Percentiles rank a stretch among this genome's conserved stretches.
Conservation (phyloP, 2,329 filamentous ascomycete genomes). For the Trichophaea hybrida region DNA sequence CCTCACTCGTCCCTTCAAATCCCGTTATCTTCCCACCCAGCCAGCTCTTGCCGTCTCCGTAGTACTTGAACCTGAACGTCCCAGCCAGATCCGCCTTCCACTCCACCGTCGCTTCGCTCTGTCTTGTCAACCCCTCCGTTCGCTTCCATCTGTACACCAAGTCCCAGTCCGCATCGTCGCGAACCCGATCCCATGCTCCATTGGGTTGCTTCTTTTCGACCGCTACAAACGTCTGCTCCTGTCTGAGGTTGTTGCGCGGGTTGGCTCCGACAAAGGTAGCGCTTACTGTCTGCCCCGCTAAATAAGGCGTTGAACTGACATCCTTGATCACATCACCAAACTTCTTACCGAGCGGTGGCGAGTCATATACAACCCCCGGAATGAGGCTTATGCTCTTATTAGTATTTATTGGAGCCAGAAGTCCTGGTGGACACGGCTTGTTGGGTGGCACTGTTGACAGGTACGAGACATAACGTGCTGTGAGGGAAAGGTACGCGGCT, state of each 20-base stretch:
- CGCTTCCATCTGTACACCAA: slow-evolving; percentile 68
- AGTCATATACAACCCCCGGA: slow-evolving; percentile 61
- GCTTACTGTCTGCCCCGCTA: slow-evolving; percentile 46
- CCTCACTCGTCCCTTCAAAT: slow-evolving; percentile 54
- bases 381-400: slow-evolving; percentile 67
- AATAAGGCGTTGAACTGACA: slow-evolving; percentile 39
- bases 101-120: slow-evolving; percentile 61
- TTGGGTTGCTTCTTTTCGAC: slow-evolving; percentile 48
- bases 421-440: slow-evolving; percentile 39
- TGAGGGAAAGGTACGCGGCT: slow-evolving; percentile 75
- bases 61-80: slow-evolving; percentile 67
- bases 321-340: slow-evolving; percentile 56
- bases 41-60: slow-evolving; percentile 62
- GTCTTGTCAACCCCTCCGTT: slow-evolving; percentile 52
- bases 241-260: slow-evolving; percentile 70
- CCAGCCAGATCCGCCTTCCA: slow-evolving; percentile 64
- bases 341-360: slow-evolving; percentile 45
- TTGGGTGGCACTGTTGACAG: slow-evolving; percentile 40
- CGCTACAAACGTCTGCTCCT: slow-evolving; percentile 62
- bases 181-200: slow-evolving; percentile 49
- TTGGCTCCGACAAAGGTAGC: slow-evolving; percentile 74
- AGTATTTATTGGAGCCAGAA: slow-evolving; percentile 62
- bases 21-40: slow-evolving; percentile 45
- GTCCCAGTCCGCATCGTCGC: slow-evolving; percentile 69
- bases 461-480: slow-evolving; percentile 55